Base-by-base conservation (phyloP, 306 rosid genomes). In the Gastrolobium bilobum region DNA sequence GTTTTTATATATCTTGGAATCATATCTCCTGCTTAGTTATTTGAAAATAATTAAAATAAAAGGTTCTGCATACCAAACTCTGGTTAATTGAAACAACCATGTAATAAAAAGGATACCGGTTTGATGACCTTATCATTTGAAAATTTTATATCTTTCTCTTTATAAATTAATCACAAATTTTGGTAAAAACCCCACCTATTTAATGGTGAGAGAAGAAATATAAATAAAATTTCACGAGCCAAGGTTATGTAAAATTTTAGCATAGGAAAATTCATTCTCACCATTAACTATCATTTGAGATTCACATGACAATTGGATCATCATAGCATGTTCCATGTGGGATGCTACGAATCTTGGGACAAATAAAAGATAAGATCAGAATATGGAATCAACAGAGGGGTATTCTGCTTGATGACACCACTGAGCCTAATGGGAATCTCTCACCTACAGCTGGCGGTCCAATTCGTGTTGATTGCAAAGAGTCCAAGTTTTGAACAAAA, bases 281-380 rank as follows among this genome's bases (percentile, higher is more conserved):
- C 10, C 53, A 10, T 26, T 26, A 14, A 30, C 7, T 43, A 43
- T 11, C 59, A 33, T 33, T 47, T 44, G 46, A 46, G 68, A 10
- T 6, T 43, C 51, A 26, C 61, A 62, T 72, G 65, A 69, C 71
- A 71, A 38, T 42, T 42, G 29, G 38, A 30, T 26, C 42, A 30
- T 26, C 42, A 14, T 31, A 6, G 58, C 69, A 61, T 44, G 60
- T 33, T 57, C 61, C 76, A 29, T 42, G 3, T 14, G 42, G 69
- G 13, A 58, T 20, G 40, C 76, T 10, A 60, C 31, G 67, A 74
- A 58, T 86, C 67, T 75, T 86, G 40, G 73, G 75, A 65, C 37
- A 39, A 4, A 15, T 30, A 42, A 13, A 67, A 78, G 62, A 48
- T 61, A 46, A 47, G 30, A 65, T 26, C 31, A 52, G 38, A 53